Base-by-base conservation (phyloP, 441 rosid genomes). In the Brassica hybrid region DNA sequence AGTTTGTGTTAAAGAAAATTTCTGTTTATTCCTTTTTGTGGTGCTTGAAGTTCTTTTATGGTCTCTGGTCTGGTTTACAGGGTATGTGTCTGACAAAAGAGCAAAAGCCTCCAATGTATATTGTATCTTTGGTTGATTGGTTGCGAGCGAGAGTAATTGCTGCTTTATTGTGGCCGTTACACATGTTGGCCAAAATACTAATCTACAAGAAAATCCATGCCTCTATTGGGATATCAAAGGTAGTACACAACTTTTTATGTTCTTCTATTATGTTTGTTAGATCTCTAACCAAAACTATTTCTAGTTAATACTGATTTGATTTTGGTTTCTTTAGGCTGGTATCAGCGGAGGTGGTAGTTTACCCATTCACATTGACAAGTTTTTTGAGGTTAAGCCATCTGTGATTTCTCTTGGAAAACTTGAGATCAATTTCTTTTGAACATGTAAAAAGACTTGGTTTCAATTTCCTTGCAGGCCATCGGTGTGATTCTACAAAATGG, bases 321-420 rank as follows among this genome's bases (percentile, higher is more conserved):
- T 60, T 82, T 60, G 75, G 54, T 70, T 74, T 76, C 59, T 48
- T 71, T 88, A 96, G 99, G 98, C 98, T 82, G 97, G 97, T 79
- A 69, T 91, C 41, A 91, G 93, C 67, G 99, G 99, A 80, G 99
- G 98, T 71, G 97, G 98, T 38, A 92, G 93, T 84, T 86, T 96
- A 84, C 90, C 98, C 57, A 57, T 84, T 79, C 86, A 88, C 69
- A 79, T 96, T 21, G 99, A 96, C 83, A 90, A 82, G 77, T 96
- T 96, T 84, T 96, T 84, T 77, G 99, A 96, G 99, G 99, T n/a
- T n/a, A n/a, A n/a, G n/a, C n/a, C n/a, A n/a, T n/a, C n/a, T n/a
- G 25, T 23, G 30, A 21, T 11, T 6, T 69, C 23, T 45, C 14
- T 57, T 21, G n/a, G 4, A 63, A 52, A 48, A 16, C n/a, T 45